Conservation (phyloP, 2,329 filamentous ascomycete species). For the Fusarium sororula region DNA sequence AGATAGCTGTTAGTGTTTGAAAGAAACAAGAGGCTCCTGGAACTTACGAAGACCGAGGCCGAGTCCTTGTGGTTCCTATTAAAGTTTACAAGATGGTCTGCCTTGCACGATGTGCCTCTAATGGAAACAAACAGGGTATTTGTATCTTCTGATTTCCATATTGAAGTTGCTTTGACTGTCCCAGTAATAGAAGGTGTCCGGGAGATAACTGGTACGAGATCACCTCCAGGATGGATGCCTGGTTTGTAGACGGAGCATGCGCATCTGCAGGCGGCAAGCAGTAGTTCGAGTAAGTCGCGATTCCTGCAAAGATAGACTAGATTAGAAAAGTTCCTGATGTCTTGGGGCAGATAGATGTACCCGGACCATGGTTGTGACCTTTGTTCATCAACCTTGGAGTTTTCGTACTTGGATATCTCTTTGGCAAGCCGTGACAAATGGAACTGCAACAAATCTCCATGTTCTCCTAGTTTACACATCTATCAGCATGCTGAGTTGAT, state of each 20-base stretch:
- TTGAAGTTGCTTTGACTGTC: slow-evolving; percentile 32
- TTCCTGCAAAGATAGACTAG: not conserved
- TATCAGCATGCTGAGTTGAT: not conserved
- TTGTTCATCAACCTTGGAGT: slow-evolving; percentile 14
- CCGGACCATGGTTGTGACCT: slow-evolving; percentile 17
- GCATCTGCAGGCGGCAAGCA: slow-evolving; percentile 31
- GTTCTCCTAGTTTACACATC: slow-evolving; percentile 7
- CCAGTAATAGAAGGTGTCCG: slow-evolving; percentile 28
- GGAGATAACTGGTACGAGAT: slow-evolving; percentile 27
- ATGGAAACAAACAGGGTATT: slow-evolving; percentile 32
- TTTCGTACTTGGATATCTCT: slow-evolving; percentile 34
- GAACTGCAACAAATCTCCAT: slow-evolving; percentile 32
- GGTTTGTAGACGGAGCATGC: slow-evolving; percentile 33
- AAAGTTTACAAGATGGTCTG: slow-evolving; percentile 40
- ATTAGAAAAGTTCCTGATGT: too few relatives aligned
- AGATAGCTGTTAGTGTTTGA: not conserved
- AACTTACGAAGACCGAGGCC: slow-evolving; percentile 18
- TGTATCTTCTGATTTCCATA: slow-evolving; percentile 26
- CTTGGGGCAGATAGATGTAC: not conserved
- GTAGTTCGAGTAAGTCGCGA: not conserved
- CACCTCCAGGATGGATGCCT: not conserved
- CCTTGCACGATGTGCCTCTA: slow-evolving; percentile 28
- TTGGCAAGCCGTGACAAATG: slow-evolving; percentile 33
- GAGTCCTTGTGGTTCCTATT: slow-evolving; percentile 13
- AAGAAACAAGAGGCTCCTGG: fast-evolving